Percentiles rank a stretch among this genome's conserved stretches.
phyloP scores from a whole-genome alignment of 2,329 filamentous ascomycete genomes.

The Aureobasidium mangrovei region DNA sequence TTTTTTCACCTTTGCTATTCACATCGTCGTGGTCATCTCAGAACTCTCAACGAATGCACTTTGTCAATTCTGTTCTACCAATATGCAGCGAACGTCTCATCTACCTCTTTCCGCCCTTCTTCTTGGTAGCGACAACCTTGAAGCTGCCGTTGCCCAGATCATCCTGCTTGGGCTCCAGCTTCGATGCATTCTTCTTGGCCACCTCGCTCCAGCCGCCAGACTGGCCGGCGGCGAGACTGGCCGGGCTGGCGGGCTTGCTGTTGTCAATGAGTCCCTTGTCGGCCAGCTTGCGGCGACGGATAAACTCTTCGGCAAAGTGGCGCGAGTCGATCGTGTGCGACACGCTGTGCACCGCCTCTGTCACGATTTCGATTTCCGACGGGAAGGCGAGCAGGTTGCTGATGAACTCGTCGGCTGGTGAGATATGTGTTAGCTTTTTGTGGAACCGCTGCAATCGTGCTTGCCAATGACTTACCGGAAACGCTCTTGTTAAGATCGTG shows the following conservation, averaged over 20 bases:
- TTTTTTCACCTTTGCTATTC: neutral
- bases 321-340: slow-evolving; percentile 86
- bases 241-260: slow-evolving; percentile 47
- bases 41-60: neutral
- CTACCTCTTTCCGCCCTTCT: slow-evolving; percentile 57
- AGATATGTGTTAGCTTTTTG: slow-evolving; percentile 26
- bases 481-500: slow-evolving; percentile 63
- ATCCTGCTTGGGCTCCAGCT: slow-evolving; percentile 34
- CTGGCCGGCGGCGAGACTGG: slow-evolving; percentile 35
- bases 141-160: slow-evolving; percentile 54
- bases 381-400: slow-evolving; percentile 67
- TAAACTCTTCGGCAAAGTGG: slow-evolving; percentile 89
- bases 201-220: slow-evolving; percentile 88
- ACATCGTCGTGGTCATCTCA: neutral
- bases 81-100: neutral
- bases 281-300: slow-evolving; percentile 84
- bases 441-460: neutral
- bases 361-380: slow-evolving; percentile 69
- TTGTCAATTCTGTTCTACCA: neutral
- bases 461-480: slow-evolving; percentile 45
- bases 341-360: slow-evolving; percentile 78
- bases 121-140: slow-evolving; percentile 84
- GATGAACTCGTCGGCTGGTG: slow-evolving; percentile 69
- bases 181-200: slow-evolving; percentile 73
- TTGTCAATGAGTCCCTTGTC: slow-evolving; percentile 78